These are phyloP conservation scores for Trifolium subterraneum DNA, from an alignment of 306 rosid species.

Conservation along the genomic window DNA sequence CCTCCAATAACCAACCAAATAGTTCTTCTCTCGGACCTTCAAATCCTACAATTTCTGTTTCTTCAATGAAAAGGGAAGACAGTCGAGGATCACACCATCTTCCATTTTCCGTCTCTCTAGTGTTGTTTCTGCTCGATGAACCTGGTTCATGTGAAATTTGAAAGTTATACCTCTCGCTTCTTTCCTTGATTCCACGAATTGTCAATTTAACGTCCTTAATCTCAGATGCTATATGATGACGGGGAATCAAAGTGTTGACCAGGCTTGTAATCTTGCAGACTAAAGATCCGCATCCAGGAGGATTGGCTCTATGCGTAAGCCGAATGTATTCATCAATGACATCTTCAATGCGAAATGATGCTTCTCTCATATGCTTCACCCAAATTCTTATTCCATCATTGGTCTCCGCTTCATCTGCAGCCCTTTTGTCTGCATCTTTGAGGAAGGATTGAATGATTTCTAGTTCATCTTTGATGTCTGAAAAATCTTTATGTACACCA, in stretches of 20 bases:
- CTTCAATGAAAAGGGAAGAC: slow-evolving; percentile 33
- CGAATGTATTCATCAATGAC: slow-evolving; percentile 21
- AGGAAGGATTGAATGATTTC: slow-evolving; percentile 36
- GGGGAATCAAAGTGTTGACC: background rate
- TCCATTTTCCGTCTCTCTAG: background rate
- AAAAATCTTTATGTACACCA: slow-evolving; percentile 10
- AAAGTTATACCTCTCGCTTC: slow-evolving; percentile 32
- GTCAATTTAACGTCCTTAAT: background rate
- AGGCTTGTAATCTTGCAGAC: background rate
- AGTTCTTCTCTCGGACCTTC: slow-evolving; percentile 9
- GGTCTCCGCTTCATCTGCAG: slow-evolving; percentile 19
- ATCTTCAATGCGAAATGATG: slow-evolving; percentile 30
- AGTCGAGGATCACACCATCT: slow-evolving; percentile 15
- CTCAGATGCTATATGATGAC: slow-evolving; percentile 7
- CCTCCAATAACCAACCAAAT: background rate
- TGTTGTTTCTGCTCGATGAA: background rate
- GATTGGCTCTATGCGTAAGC: background rate
- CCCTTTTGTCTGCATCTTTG: slow-evolving; percentile 39
- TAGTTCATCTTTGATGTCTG: slow-evolving; percentile 36
- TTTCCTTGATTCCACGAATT: background rate
- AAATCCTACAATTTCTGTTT: slow-evolving; percentile 8
- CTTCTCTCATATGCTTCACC: slow-evolving; percentile 39
- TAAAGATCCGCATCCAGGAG: background rate
- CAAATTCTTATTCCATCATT: slow-evolving; percentile 22
- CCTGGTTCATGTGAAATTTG: slow-evolving; percentile 5